phyloP scores from a whole-genome alignment of 495 filamentous ascomycete genomes.

The Lasiosphaeris hirsuta region DNA sequence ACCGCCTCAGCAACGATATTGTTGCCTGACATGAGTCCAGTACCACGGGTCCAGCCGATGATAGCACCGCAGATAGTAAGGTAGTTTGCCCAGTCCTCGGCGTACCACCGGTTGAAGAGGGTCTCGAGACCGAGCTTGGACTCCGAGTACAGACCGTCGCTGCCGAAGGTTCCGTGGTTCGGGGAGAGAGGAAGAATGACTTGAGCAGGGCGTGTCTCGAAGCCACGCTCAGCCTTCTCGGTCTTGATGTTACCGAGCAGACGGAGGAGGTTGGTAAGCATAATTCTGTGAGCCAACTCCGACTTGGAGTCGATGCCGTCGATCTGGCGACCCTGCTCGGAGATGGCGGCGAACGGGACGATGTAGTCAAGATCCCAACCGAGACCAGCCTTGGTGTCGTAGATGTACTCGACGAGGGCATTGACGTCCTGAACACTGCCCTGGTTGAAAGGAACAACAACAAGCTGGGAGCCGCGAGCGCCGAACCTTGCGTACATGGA shows the following conservation, averaged over 20 bases:
- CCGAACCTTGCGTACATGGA: slow-evolving; percentile 95
- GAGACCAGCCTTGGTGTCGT: slow-evolving; percentile 92
- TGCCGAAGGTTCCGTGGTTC: slow-evolving; percentile 98
- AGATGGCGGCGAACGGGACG: slow-evolving; percentile 94
- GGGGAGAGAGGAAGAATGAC: slow-evolving; percentile 94
- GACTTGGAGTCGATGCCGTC: slow-evolving; percentile 97
- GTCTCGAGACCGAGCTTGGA: slow-evolving; percentile 97
- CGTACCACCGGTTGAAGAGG: slow-evolving; percentile 97
- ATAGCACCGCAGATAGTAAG: slow-evolving; percentile 98
- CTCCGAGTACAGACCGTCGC: slow-evolving; percentile 96
- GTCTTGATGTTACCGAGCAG: slow-evolving; percentile 87
- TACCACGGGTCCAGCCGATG: slow-evolving; percentile 97
- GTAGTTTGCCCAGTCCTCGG: slow-evolving; percentile 95
- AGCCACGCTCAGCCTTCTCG: slow-evolving; percentile 81
- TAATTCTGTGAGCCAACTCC: slow-evolving; percentile 96
- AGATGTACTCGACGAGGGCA: slow-evolving; percentile 90
- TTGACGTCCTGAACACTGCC: slow-evolving; percentile 97
- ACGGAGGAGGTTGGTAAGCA: slow-evolving; percentile 94
- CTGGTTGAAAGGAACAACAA: slow-evolving; percentile 98
- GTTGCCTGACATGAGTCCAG: slow-evolving; percentile 96
- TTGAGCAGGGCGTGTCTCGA: slow-evolving; percentile 92
- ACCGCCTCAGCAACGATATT: slow-evolving; percentile 97
- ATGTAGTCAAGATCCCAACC: slow-evolving; percentile 98
- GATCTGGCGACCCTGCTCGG: slow-evolving; percentile 96
- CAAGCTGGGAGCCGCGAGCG: slow-evolving; percentile 88